These are phyloP conservation scores for Artemisia argyi DNA, from an alignment of 129 eudicot species.

Conservation along the genomic window DNA sequence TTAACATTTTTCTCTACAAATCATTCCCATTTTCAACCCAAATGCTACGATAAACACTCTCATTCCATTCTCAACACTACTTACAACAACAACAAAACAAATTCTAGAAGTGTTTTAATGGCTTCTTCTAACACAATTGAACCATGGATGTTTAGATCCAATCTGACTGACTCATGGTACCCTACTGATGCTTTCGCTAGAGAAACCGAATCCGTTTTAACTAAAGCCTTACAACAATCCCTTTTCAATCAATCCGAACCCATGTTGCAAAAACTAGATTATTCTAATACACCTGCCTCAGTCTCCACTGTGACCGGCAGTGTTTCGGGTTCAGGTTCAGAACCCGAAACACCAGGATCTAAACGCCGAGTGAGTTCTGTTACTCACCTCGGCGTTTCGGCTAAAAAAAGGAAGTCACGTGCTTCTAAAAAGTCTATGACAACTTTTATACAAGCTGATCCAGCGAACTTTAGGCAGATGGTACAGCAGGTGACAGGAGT, in stretches of 20 bases:
- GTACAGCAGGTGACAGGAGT: conserved; percentile 94
- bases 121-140: conserved; percentile 67
- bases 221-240: conserved; percentile 65
- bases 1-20: not conserved
- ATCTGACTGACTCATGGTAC: conserved; percentile 53
- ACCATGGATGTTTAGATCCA: conserved; percentile 66
- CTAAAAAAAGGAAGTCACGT: conserved; percentile 63
- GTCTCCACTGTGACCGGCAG: conserved; percentile 30
- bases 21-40: not conserved
- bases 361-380: conserved; percentile 23
- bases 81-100: not conserved
- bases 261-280: no score
- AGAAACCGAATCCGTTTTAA: conserved; percentile 58
- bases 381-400: not conserved
- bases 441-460: conserved; percentile 78
- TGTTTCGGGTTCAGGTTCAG: conserved; percentile 48
- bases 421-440: conserved; percentile 65
- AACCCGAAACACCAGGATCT: conserved; percentile 46
- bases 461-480: conserved; percentile 78
- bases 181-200: conserved; percentile 51
- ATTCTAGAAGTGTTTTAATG: conserved; percentile 25
- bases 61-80: not conserved
- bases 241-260: conserved; percentile 5
- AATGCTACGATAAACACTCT: not conserved
- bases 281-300: conserved; percentile 22